phyloP scores from a whole-genome alignment of 257 asterid species.

The Penstemon eatonii region DNA sequence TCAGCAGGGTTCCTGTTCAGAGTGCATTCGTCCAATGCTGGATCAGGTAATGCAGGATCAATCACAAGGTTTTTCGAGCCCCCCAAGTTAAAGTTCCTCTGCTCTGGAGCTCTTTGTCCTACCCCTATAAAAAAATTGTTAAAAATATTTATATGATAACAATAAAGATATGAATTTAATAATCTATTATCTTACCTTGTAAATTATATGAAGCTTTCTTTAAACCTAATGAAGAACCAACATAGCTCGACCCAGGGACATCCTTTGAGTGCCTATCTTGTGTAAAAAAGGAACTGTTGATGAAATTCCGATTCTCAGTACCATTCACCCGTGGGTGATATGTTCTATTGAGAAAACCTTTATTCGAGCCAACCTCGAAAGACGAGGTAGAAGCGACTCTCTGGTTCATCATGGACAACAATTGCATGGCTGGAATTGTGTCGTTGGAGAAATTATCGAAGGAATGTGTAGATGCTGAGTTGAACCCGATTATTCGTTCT shows the following conservation, averaged over 20 bases:
- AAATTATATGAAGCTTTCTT: constrained; percentile 31
- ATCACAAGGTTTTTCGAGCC: constrained; percentile 14
- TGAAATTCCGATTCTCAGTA: constrained; percentile 41
- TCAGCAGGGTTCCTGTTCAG: constrained; percentile 76
- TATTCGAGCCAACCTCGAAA: constrained; percentile 35
- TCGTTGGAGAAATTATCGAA: constrained; percentile 58
- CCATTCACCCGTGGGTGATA: constrained; percentile 48
- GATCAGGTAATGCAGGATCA: constrained; percentile 16
- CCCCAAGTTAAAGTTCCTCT: constrained; percentile 23
- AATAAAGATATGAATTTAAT: neutral
- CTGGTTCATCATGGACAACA: constrained; percentile 74
- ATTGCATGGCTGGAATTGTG: constrained; percentile 77
- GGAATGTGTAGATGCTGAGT: constrained; percentile 34
- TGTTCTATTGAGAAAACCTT: constrained; percentile 45
- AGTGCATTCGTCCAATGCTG: constrained; percentile 37
- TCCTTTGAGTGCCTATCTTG: constrained; percentile 36
- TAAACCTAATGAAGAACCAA: constrained; percentile 37
- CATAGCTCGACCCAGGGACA: constrained; percentile 26
- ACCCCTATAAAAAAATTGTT: constrained; percentile 4
- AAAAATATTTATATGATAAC: neutral
- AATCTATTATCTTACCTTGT: constrained; percentile 35
- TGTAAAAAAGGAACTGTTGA: constrained; percentile 35
- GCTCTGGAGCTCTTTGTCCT: constrained; percentile 36
- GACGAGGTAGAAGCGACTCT: constrained; percentile 40
- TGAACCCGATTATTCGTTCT: constrained; percentile 30